phyloP scores from a whole-genome alignment of 2,329 filamentous ascomycete genomes.

The Parafenestella ontariensis region DNA sequence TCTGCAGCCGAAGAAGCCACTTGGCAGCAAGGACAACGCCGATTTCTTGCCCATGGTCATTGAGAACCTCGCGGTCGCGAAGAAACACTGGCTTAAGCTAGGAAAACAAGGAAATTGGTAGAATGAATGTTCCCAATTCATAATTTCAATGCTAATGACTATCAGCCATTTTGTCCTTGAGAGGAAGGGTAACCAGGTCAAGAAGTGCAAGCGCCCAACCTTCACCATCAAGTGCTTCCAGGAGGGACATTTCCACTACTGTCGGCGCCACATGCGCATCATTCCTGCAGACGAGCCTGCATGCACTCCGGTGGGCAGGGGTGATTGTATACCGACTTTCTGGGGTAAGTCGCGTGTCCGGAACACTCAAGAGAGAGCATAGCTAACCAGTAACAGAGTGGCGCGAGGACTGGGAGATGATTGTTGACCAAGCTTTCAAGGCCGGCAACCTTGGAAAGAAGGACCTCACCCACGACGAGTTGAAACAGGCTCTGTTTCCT shows the following conservation, averaged over 20 bases:
- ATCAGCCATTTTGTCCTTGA: background rate
- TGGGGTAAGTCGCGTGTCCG: background rate
- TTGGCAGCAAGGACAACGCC: slow-evolving; percentile 5
- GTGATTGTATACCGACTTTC: background rate
- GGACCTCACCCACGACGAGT: background rate
- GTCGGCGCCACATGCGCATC: slow-evolving; percentile 6
- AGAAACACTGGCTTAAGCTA: background rate
- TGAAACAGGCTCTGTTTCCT: background rate
- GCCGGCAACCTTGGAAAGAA: slow-evolving; percentile 1
- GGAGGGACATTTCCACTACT: slow-evolving; percentile 9
- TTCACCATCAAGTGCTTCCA: slow-evolving; percentile 10
- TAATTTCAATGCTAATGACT: background rate
- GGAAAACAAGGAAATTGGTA: background rate
- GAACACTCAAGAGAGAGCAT: background rate
- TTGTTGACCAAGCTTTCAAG: background rate
- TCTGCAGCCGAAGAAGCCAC: background rate
- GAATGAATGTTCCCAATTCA: background rate
- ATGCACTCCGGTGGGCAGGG: background rate
- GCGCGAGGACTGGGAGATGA: slow-evolving; percentile 1
- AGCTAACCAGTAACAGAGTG: slow-evolving; percentile 2
- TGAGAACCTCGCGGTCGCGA: slow-evolving; percentile 2
- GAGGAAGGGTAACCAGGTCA: background rate
- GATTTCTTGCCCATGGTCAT: slow-evolving; percentile 11
- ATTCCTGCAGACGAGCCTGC: background rate
- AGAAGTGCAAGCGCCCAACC: background rate